Evolutionary conservation across 1,139 yeast genomes (phyloP), one percentile per base, ranked within the genome.

Genomic region (Geotrichum histeridarum): DNA sequence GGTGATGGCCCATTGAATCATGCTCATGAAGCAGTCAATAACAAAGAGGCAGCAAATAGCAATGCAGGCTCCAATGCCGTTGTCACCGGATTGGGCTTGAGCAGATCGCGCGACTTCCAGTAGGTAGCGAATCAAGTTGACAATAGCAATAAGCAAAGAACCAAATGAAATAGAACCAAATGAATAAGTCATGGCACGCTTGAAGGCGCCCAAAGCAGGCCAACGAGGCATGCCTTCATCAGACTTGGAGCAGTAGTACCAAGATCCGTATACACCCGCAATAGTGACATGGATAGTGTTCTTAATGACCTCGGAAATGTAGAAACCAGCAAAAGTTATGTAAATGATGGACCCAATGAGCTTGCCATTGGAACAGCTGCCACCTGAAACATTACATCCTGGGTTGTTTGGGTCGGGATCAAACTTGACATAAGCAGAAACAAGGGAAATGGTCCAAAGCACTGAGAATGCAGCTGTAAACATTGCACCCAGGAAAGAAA

Each of bases 121-220:
- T 11, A 78, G 68, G 57, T 82, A 83, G 55, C 81, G 79, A 41
- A 84, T 61, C 32, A 86, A 73, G 66, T 87, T 91, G 60, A 90
- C 78, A 33, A 88, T 61, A 0, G 96, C 80, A 12, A 89, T 95
- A 63, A 89, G 80, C 61, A 90, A 73, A 1, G 95, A 86, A 0
- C 97, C 96, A 67, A 87, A 86, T 66, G 95, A 85, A 54, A 91
- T 84, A 2, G 96, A 87, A 0, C 98, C 97, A 67, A 90, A 86
- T 42, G 94, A 86, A 67, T 84, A 87, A 1, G 96, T 86, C 73
- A 88, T 72, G 1, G 96, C 88, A 63, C 96, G 78, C 65, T 81
- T 83, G 61, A 91, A 81, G 1, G 96, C 85, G 6, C 95, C 91
- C 55, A 82, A 70, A 0, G 95, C 94, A 8, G 95, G 95, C 73